These are phyloP conservation scores for Triticum timopheevii DNA, from an alignment of 176 grass and related monocot genomes.

Conservation along the genomic window DNA sequence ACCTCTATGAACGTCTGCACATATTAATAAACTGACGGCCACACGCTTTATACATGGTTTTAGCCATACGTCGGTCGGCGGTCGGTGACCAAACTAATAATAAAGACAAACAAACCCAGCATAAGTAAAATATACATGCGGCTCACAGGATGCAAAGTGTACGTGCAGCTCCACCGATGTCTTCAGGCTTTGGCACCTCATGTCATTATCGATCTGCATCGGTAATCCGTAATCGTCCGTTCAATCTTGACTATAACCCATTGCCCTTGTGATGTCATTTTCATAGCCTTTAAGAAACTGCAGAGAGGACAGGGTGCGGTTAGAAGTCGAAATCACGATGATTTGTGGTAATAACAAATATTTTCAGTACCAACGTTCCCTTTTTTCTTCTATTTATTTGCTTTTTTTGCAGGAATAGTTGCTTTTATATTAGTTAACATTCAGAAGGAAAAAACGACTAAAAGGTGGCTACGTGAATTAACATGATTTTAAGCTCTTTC, in stretches of 20 bases:
- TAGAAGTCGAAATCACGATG: slow-evolving; percentile 16
- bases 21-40: no score
- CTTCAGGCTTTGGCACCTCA: background rate
- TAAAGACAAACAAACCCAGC: background rate
- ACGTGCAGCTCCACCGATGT: background rate
- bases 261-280: background rate
- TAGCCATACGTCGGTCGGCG: background rate
- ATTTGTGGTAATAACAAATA: background rate
- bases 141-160: background rate
- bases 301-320: background rate
- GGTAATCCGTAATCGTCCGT: background rate
- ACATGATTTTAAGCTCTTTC: background rate
- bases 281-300: background rate
- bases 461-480: no score
- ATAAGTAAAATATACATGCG: background rate
- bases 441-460: background rate
- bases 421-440: background rate
- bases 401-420: background rate
- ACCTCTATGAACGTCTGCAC: no score
- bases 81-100: background rate
- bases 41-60: no score
- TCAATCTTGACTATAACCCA: background rate
- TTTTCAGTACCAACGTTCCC: background rate
- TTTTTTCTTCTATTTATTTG: background rate
- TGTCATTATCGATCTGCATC: background rate